phyloP scores from a whole-genome alignment of 2,329 filamentous ascomycete genomes.

The Massarina eburnea region DNA sequence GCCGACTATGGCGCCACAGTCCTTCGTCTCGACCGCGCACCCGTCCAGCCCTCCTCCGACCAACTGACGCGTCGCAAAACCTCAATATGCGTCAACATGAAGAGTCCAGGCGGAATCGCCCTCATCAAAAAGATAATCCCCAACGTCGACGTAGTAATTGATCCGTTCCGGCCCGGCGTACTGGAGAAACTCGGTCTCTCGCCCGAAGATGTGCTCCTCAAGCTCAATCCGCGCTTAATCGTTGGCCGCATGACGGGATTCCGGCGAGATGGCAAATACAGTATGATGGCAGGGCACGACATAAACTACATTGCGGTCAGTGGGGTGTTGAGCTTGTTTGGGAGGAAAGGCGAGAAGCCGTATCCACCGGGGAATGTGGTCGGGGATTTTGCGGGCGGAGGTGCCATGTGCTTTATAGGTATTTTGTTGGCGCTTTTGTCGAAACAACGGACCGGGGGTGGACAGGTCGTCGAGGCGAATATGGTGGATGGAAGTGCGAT shows the following conservation, averaged over 20 bases:
- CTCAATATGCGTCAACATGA: conserved; percentile 79
- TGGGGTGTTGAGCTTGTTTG: conserved; percentile 76
- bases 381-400: conserved; percentile 89
- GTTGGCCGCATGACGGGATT: conserved; percentile 90
- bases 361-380: conserved; percentile 81
- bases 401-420: conserved; percentile 77
- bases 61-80: conserved; percentile 78
- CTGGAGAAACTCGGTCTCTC: conserved; percentile 81
- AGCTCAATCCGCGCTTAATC: conserved; percentile 72
- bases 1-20: conserved; percentile 85
- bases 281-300: conserved; percentile 87
- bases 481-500: conserved; percentile 92
- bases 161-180: conserved; percentile 89
- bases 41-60: conserved; percentile 62
- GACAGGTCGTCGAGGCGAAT: conserved; percentile 91
- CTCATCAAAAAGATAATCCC: conserved; percentile 68
- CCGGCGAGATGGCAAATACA: conserved; percentile 81
- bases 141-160: conserved; percentile 77
- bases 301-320: conserved; percentile 95
- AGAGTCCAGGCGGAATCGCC: conserved; percentile 62
- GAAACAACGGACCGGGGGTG: conserved; percentile 63
- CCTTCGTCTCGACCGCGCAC: conserved; percentile 75
- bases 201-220: conserved; percentile 65
- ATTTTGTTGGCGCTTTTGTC: conserved; percentile 77
- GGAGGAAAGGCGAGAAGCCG: conserved; percentile 68